Base-by-base conservation (phyloP, 2,329 filamentous ascomycete species). In the Alternaria sp. region DNA sequence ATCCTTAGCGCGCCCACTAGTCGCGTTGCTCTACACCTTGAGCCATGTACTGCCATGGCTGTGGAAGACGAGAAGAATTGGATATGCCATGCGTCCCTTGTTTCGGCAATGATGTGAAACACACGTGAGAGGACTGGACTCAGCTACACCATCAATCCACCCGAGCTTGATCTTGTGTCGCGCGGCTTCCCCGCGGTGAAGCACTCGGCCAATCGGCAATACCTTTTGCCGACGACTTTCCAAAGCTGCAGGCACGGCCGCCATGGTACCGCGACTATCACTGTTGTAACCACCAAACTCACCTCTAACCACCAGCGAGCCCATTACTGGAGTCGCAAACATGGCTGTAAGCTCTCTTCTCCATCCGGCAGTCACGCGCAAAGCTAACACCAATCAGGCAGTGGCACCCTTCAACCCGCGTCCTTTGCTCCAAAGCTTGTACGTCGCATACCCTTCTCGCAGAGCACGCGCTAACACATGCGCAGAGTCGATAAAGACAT, bases 321-420 rank as follows among this genome's bases (percentile, higher is more conserved):
- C 49, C 30, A 22, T 36, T 41, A 20, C 16, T 30, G 34, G 54
- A 46, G 62, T 68, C 62, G 62, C 65, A 69, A 78, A 47, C 59
- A 81, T 81, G 79, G 78, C 77, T 73, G 79, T 80, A 75, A 56
- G 61, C 53, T 24, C 28, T 20, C 22, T 12, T 8, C 9, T 32
- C 12, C 4, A 0, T 6, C 5, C 3, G 1, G 6, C 16, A 8
- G 3, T 26, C n/a, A 2, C 34, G 41, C 44, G 38, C 52, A 54
- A 36, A n/a, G 62, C 70, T 75, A 64, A 76, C 54, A 3, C 1
- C 3, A 5, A 12, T 5, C 51, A 75, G 72, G 65, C 69, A 48
- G 69, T 96, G 83, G 90, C 96, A 79, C 95, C 95, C 66, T 86
- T 98, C 76, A 99, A 99, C 86, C 95, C 95, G 77, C 92, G 94